Conservation (phyloP, 1,284 basidiomycete genomes). For the Melampsora allii-populina region DNA sequence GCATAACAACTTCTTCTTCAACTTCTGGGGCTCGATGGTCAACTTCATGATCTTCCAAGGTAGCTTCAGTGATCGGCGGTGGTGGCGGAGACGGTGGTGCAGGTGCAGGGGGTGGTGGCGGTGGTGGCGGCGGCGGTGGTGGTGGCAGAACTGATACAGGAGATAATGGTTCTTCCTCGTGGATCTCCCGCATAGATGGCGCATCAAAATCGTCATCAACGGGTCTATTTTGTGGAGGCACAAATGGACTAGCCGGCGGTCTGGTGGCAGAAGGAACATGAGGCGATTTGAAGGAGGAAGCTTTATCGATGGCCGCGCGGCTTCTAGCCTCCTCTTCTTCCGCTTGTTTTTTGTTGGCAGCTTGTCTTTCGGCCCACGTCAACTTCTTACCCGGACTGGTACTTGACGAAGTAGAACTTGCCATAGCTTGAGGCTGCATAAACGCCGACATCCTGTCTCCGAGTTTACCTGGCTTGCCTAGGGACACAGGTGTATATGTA, state of each 20-base stretch:
- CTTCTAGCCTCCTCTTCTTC: conserved; percentile 75
- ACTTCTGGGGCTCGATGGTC: conserved; percentile 33
- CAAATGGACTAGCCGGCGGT: conserved; percentile 53
- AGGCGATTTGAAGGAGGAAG: conserved; percentile 44
- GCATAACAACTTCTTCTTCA: conserved; percentile 28
- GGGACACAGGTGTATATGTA: conserved; percentile 77
- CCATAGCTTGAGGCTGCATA: conserved; percentile 20
- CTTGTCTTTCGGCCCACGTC: conserved; percentile 87
- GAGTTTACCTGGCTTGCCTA: conserved; percentile 78
- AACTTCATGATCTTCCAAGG: conserved; percentile 30
- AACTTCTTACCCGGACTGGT: conserved; percentile 60
- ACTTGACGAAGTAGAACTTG: conserved; percentile 50
- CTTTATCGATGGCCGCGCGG: conserved; percentile 57
- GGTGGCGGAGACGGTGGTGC: not conserved
- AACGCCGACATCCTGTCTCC: conserved; percentile 66
- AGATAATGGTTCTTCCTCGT: not conserved
- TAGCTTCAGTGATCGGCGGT: conserved; percentile 27
- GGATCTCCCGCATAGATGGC: conserved; percentile 44
- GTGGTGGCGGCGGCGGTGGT: not conserved
- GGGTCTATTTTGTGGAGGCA: conserved; percentile 57
- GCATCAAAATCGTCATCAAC: conserved; percentile 51
- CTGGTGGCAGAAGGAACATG: conserved; percentile 54
- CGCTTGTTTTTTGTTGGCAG: conserved; percentile 73
- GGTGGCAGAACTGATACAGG: not conserved
- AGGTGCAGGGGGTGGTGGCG: not conserved